Conservation (phyloP, 1,139 yeast genomes). For the Yamadazyma friedrichii region DNA sequence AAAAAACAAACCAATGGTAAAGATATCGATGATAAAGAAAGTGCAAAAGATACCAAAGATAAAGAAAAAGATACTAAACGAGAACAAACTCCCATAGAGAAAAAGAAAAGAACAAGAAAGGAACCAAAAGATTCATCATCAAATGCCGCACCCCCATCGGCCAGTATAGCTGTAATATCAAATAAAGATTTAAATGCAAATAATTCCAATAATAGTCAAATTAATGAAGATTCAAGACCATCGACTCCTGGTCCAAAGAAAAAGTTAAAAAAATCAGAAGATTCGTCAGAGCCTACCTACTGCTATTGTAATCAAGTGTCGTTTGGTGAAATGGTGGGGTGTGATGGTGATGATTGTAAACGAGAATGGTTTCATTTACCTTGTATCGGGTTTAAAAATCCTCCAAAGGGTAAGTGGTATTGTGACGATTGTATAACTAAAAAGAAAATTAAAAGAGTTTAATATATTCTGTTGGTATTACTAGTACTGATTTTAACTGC, state of each 20-base stretch:
- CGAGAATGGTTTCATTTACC: constrained; percentile 98
- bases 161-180: not conserved
- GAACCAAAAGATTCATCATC: constrained; percentile 18
- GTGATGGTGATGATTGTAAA: constrained; percentile 92
- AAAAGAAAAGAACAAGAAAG: constrained; percentile 24
- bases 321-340: constrained; percentile 98
- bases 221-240: constrained; percentile 17
- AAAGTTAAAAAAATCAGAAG: constrained; percentile 32
- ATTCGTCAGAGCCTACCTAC: constrained; percentile 69
- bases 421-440: constrained; percentile 78
- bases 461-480: not conserved
- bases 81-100: constrained; percentile 18
- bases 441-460: constrained; percentile 26
- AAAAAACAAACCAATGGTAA: constrained; percentile 54
- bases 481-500: too few species aligned
- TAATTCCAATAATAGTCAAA: not conserved
- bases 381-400: constrained; percentile 84
- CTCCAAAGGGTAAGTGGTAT: constrained; percentile 97
- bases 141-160: not conserved
- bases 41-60: not conserved
- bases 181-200: not conserved
- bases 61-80: not conserved
- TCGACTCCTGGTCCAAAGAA: constrained; percentile 26
- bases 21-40: constrained; percentile 27
- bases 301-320: constrained; percentile 97